phyloP scores from a whole-genome alignment of 306 rosid species.

The Vicia villosa region DNA sequence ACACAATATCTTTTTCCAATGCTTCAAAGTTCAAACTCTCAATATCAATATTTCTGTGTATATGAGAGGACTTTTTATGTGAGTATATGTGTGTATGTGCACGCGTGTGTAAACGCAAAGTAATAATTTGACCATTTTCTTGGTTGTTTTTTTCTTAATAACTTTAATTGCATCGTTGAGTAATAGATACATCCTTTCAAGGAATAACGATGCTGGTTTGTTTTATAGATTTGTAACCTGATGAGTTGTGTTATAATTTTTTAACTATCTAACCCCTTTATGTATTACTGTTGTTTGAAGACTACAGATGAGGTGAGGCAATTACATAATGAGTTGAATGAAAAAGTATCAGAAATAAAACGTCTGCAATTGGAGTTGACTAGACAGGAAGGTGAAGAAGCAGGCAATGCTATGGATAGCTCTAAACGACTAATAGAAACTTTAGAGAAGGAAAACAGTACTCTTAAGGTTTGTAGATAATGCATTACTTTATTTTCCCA shows the following conservation, averaged over 20 bases:
- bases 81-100: neutral
- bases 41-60: constrained; percentile 8
- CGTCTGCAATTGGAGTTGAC: constrained; percentile 68
- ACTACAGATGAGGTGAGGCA: constrained; percentile 53
- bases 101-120: neutral
- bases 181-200: constrained; percentile 2
- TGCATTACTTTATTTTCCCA: constrained; percentile 18
- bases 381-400: constrained; percentile 49
- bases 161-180: constrained; percentile 17
- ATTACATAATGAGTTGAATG: constrained; percentile 62
- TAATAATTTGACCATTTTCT: constrained; percentile 9
- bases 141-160: constrained; percentile 1
- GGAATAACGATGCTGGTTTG: constrained; percentile 27
- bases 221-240: constrained; percentile 11
- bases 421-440: constrained; percentile 59
- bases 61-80: neutral
- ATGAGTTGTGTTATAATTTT: constrained; percentile 26
- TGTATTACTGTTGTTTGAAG: constrained; percentile 54
- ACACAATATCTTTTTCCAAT: neutral
- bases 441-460: constrained; percentile 71
- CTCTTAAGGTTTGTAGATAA: constrained; percentile 71
- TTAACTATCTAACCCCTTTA: constrained; percentile 39
- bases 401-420: constrained; percentile 45
- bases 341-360: constrained; percentile 61
- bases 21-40: constrained; percentile 23